phyloP scores from a whole-genome alignment of 306 rosid species.

The Corylus americana region DNA sequence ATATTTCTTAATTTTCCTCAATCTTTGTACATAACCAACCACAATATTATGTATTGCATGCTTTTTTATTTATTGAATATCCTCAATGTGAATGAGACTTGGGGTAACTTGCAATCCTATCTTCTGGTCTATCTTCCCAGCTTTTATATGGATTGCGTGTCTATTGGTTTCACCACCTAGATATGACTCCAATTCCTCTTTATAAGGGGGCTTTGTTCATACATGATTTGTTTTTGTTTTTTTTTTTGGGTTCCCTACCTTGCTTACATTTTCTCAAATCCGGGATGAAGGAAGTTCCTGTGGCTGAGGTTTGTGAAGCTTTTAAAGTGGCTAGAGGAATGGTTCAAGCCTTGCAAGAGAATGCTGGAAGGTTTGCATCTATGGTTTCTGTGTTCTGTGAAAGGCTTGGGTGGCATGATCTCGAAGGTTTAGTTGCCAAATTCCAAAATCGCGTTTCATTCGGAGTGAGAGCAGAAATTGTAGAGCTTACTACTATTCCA shows the following conservation, averaged over 20 bases:
- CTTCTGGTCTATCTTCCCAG: neutral
- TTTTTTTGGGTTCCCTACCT: slow-evolving; percentile 6
- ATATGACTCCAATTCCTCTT: neutral
- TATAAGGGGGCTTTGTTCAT: slow-evolving; percentile 12
- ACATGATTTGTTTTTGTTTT: neutral
- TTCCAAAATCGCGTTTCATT: slow-evolving; percentile 95
- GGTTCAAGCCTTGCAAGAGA: slow-evolving; percentile 97
- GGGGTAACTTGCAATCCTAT: slow-evolving; percentile 3
- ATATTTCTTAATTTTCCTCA: slow-evolving; percentile 6
- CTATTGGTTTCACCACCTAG: neutral
- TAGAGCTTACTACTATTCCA: slow-evolving; percentile 93
- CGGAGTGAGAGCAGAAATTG: slow-evolving; percentile 95
- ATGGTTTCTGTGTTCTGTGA: slow-evolving; percentile 90
- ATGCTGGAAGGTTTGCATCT: slow-evolving; percentile 97
- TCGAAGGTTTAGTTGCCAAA: slow-evolving; percentile 87
- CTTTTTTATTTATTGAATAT: neutral
- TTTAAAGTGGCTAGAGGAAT: slow-evolving; percentile 95
- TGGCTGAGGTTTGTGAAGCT: slow-evolving; percentile 83
- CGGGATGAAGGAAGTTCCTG: slow-evolving; percentile 77
- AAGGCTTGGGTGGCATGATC: slow-evolving; percentile 96
- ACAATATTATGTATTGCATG: neutral
- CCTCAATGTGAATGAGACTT: neutral
- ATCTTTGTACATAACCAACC: slow-evolving; percentile 4
- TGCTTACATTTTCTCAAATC: slow-evolving; percentile 18
- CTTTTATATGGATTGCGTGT: neutral